Conservation (phyloP, 768 basidiomycete genomes). For the Auricularia sp. region DNA sequence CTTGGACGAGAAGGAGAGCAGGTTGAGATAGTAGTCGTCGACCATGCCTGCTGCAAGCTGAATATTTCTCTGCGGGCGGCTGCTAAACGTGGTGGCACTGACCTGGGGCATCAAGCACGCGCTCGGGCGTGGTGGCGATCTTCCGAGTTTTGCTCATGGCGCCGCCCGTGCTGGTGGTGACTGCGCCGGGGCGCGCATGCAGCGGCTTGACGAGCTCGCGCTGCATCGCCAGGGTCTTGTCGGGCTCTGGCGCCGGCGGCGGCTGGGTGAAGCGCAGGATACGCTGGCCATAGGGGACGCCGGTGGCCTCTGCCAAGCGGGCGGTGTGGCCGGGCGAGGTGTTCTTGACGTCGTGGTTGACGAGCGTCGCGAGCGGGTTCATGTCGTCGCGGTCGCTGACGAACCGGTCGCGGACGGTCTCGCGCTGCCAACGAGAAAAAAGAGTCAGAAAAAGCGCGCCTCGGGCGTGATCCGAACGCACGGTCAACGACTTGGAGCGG, state of each 20-base stretch:
- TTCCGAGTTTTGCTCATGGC: slow-evolving; percentile 64
- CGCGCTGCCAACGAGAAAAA: slow-evolving; percentile 30
- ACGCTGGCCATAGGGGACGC: slow-evolving; percentile 67
- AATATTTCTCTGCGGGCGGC: background rate
- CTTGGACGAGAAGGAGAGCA: slow-evolving; percentile 78
- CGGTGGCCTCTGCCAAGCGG: slow-evolving; percentile 64
- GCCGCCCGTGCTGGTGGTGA: slow-evolving; percentile 50
- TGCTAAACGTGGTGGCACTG: slow-evolving; percentile 35
- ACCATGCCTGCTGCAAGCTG: slow-evolving; percentile 14
- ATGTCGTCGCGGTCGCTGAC: slow-evolving; percentile 51
- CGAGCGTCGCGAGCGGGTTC: slow-evolving; percentile 53
- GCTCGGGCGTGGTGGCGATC: slow-evolving; percentile 78
- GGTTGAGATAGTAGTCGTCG: slow-evolving; percentile 96
- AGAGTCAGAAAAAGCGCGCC: background rate
- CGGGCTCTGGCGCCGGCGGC: slow-evolving; percentile 69
- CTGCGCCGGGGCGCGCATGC: slow-evolving; percentile 54
- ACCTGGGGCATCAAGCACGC: slow-evolving; percentile 92
- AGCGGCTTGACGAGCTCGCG: slow-evolving; percentile 69
- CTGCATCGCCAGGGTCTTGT: slow-evolving; percentile 64
- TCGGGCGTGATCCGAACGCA: background rate
- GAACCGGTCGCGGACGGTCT: slow-evolving; percentile 50
- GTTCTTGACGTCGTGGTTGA: slow-evolving; percentile 43
- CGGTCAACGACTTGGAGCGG: slow-evolving; percentile 51
- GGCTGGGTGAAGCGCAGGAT: slow-evolving; percentile 84
- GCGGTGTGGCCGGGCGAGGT: slow-evolving; percentile 72